phyloP scores from a whole-genome alignment of 305 asterid genomes.

The Rubia occidens region DNA sequence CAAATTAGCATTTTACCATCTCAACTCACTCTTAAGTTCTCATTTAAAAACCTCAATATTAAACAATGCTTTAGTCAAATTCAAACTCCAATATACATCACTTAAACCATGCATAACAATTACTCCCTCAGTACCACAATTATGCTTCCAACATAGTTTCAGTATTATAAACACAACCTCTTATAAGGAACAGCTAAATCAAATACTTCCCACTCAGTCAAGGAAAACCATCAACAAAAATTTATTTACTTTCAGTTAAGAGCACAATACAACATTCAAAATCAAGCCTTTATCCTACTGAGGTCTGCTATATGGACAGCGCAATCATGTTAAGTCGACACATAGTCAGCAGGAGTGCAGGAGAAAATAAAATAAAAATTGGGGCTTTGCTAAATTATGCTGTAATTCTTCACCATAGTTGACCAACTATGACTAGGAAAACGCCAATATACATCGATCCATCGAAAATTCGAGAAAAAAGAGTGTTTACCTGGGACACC shows the following conservation, averaged over 20 bases:
- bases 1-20: background rate
- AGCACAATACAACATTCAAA: background rate
- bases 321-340: background rate
- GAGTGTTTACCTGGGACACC: constrained; percentile 21
- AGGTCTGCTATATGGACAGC: background rate
- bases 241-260: no score
- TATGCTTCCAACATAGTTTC: background rate
- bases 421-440: background rate
- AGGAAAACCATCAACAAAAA: background rate
- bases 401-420: background rate
- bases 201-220: background rate
- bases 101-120: background rate
- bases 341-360: background rate
- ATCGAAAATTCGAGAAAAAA: background rate
- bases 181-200: background rate
- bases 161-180: background rate
- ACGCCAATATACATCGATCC: background rate
- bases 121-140: background rate
- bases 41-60: background rate
- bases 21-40: background rate
- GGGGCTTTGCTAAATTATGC: background rate
- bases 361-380: constrained; percentile 1
- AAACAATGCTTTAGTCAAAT: background rate
- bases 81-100: no score
- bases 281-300: background rate